Base-by-base conservation (phyloP, 257 asterid species). In the Fraxinus anomala region DNA sequence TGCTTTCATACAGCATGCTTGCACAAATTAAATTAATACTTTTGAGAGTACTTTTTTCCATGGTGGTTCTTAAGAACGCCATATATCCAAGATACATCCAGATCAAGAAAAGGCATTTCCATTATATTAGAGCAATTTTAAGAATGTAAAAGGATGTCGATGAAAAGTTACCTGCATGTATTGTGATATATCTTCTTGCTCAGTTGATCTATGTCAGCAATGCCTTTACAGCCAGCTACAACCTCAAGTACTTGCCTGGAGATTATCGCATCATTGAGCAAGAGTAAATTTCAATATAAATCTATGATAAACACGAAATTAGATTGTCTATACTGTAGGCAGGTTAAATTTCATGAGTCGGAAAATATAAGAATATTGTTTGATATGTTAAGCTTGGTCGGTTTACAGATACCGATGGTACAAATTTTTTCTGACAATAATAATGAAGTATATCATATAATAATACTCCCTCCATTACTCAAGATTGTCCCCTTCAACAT, bases 201-300 rank as follows among this genome's bases (percentile, higher is more conserved):
- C 83, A 93, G 85, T 79, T 90, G 92, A 72, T 87, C 91, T 2
- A 93, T 61, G 82, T 95, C 94, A 73, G 87, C 74, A 69, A 89
- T 85, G 72, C 97, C 96, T 86, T 91, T 90, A 83, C 97, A 89
- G 72, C 97, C 98, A 75, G 92, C 98, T 40, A 95, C 93, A 79
- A 91, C 99, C 84, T 95, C 99, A 71, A 95, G 96, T 17, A 93
- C 97, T 91, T 95, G 99, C 85, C 97, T 94, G 84, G 75, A 85
- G 51, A 77, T 72, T 21, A 75, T 81, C 21, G 47, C 28, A 26
- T 26, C 42, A 14, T 51, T 47, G 59, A 16, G n/a, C 8, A 37
- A 51, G 49, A 26, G n/a, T 9, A 23, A 61, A 61, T 61, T 23
- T 56, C 24, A 7, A 19, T 6, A 56, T 1, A 56, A 16, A 47